Percentiles rank a stretch among this genome's conserved stretches.
Conservation (phyloP, 2,329 filamentous ascomycete genomes). For the Ascochyta lentis region DNA sequence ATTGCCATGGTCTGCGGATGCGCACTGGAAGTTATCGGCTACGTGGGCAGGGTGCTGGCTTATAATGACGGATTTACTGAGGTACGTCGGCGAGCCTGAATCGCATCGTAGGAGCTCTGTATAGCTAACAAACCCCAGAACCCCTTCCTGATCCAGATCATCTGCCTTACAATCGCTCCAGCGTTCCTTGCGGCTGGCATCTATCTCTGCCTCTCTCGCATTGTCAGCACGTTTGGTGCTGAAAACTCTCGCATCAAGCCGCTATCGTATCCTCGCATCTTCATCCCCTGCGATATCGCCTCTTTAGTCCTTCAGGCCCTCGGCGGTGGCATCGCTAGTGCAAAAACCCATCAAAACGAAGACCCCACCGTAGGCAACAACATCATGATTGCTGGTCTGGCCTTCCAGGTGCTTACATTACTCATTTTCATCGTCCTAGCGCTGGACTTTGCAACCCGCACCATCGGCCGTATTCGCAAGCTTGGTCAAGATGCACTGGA, state of each 20-base stretch:
- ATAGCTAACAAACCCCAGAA: constrained; percentile 39
- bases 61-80: constrained; percentile 63
- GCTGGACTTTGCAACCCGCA: constrained; percentile 50
- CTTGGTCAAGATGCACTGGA: constrained; percentile 37
- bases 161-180: constrained; percentile 62
- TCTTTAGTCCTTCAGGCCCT: constrained; percentile 55
- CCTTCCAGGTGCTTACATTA: constrained; percentile 54
- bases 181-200: constrained; percentile 69
- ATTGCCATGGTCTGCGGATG: constrained; percentile 63
- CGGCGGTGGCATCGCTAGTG: constrained; percentile 52
- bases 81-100: constrained; percentile 21
- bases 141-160: constrained; percentile 72
- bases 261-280: constrained; percentile 57
- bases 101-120: neutral
- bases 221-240: constrained; percentile 49
- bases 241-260: constrained; percentile 54
- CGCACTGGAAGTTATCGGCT: constrained; percentile 66
- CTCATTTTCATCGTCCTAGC: constrained; percentile 51
- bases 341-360: constrained; percentile 38
- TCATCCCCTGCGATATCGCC: constrained; percentile 58
- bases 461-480: constrained; percentile 24
- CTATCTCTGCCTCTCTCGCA: constrained; percentile 65
- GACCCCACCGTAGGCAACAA: constrained; percentile 50
- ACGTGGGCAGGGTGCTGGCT: constrained; percentile 65
- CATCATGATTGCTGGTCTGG: constrained; percentile 56